Conservation (phyloP, 1,284 basidiomycete species). For the Bothia castanella region DNA sequence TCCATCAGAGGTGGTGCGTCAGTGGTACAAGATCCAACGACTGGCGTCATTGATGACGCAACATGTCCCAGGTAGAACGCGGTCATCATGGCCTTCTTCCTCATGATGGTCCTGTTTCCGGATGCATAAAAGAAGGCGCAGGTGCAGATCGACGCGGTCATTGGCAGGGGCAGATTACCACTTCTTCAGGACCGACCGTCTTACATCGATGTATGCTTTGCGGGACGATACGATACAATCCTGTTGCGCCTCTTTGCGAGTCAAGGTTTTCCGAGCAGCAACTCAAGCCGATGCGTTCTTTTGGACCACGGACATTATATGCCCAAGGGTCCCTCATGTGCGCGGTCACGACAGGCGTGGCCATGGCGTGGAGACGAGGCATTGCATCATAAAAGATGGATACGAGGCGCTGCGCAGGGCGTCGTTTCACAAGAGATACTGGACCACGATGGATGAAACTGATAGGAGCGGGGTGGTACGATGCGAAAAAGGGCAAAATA, state of each 20-base stretch:
- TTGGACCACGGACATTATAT: no score
- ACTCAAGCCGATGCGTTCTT: no score
- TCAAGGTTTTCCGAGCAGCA: no score
- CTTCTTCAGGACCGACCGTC: not conserved
- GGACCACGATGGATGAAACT: no score
- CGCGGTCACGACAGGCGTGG: no score
- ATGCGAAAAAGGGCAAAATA: no score
- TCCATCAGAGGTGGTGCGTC: not conserved
- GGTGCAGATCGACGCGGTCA: not conserved
- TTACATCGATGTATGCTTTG: not conserved
- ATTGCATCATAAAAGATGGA: no score
- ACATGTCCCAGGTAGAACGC: conserved; percentile 9
- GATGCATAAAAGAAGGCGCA: not conserved
- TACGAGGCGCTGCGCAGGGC: no score
- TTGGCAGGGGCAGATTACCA: not conserved
- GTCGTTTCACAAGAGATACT: no score
- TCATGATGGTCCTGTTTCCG: not conserved
- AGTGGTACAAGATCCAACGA: not conserved
- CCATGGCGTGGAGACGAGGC: no score
- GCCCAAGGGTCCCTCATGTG: no score
- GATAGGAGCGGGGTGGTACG: no score
- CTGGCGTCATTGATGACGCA: not conserved
- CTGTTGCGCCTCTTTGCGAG: not conserved
- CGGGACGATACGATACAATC: not conserved
- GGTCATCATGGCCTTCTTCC: not conserved